phyloP scores from a whole-genome alignment of 1,139 yeast species.

The Blastobotrys arbuscula region DNA sequence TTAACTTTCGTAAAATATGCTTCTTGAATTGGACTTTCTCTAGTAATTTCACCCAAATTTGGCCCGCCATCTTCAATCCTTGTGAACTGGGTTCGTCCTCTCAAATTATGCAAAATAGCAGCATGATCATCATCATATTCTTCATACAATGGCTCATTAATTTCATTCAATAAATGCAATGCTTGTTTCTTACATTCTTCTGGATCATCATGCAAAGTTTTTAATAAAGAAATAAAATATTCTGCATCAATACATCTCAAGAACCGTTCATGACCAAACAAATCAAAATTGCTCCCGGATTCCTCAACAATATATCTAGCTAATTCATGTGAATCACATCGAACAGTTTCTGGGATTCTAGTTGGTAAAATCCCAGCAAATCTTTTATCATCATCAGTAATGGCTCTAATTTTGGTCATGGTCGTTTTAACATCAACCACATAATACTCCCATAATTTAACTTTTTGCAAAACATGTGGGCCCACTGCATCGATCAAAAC shows the following conservation, averaged over 20 bases:
- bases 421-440: slow-evolving; percentile 48
- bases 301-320: slow-evolving; percentile 47
- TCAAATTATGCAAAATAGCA: slow-evolving; percentile 60
- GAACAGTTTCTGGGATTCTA: slow-evolving; percentile 41
- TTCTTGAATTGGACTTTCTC: slow-evolving; percentile 63
- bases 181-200: slow-evolving; percentile 42
- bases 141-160: slow-evolving; percentile 68
- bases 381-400: slow-evolving; percentile 25
- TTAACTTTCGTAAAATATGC: slow-evolving; percentile 77
- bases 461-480: slow-evolving; percentile 56
- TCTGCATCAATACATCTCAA: slow-evolving; percentile 49
- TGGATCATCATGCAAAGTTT: slow-evolving; percentile 36
- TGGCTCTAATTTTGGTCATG: slow-evolving; percentile 32
- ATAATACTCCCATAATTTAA: slow-evolving; percentile 84
- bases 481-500: slow-evolving; percentile 60
- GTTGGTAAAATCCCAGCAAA: slow-evolving; percentile 27
- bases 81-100: slow-evolving; percentile 67
- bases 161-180: slow-evolving; percentile 58
- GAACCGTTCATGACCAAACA: slow-evolving; percentile 45
- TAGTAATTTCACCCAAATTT: slow-evolving; percentile 55
- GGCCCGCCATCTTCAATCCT: slow-evolving; percentile 82
- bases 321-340: slow-evolving; percentile 39
- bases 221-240: slow-evolving; percentile 45
- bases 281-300: slow-evolving; percentile 35
- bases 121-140: slow-evolving; percentile 68